Base-by-base conservation (phyloP, 2,329 filamentous ascomycete genomes). In the Fusarium verticillioides region DNA sequence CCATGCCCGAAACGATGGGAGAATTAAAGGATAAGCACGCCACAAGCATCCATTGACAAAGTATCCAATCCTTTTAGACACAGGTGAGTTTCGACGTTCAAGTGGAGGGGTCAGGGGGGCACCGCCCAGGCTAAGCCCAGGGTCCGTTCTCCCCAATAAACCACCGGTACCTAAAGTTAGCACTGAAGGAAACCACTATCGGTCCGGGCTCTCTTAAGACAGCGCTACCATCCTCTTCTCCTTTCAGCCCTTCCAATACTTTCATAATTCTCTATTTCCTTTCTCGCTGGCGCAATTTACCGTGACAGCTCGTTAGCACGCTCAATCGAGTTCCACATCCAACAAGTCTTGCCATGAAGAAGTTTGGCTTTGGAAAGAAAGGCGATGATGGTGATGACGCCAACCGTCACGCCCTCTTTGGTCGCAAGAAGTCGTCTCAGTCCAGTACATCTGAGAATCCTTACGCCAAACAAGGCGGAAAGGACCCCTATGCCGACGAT, bases 361-460 rank as follows among this genome's bases (percentile, higher is more conserved):
- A 88, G 76, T 90, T 91, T 75, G 87, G 87, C 54, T 87, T 90
- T 72, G 84, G 88, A 72, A 89, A 87, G 82, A 90, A 89, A 78
- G 81, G 80, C 54, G 84, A 86, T 60, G 87, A 87, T 59, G 81
- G 79, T 74, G 87, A 87, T 66, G 84, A 88, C 49, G 78, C 82
- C 61, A 86, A 81, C 73, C 85, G 86, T 63, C 82, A 83, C 73
- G 86, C 87, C 50, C 84, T 89, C 58, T 89, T 90, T 76, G 83
- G 86, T 73, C 83, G 84, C 72, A 89, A 88, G 83, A 89, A 87
- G 78, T 81, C 84, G 43, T 84, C 85, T 10, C 82, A 84, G 60
- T 82, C 84, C n/a, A 78, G 83, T 34, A 77, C 82, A 44, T 81
- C 83, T 54, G 85, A 86, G 40, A 91, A 91, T 75, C 89, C 90